phyloP scores from a whole-genome alignment of 2,329 filamentous ascomycete genomes.

The Neofusicoccum cordaticola region DNA sequence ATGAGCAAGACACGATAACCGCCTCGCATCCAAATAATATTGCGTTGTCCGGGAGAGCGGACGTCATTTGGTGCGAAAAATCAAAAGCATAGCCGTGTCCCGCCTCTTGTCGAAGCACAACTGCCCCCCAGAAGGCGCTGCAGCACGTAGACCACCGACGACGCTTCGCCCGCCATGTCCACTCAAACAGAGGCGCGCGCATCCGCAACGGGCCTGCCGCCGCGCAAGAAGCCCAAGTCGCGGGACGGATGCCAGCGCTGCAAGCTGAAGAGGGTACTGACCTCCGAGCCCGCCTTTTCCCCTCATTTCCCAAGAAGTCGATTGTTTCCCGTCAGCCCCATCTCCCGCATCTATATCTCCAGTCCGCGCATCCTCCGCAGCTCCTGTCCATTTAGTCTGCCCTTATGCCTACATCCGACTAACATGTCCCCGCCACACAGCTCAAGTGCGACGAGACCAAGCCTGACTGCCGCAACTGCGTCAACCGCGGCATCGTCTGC shows the following conservation, averaged over 20 bases:
- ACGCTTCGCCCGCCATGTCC: not conserved
- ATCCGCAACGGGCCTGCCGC: not conserved
- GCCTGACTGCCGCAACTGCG: slow-evolving; percentile 44
- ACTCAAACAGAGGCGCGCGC: not conserved
- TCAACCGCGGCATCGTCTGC: slow-evolving; percentile 42
- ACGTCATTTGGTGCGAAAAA: not conserved
- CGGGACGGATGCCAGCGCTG: slow-evolving; percentile 28
- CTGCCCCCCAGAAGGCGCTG: not conserved
- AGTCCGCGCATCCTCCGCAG: no score
- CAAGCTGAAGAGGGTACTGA: slow-evolving; percentile 26
- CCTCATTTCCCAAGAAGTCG: not conserved
- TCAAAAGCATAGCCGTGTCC: not conserved
- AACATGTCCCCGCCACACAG: slow-evolving; percentile 22
- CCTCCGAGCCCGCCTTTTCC: not conserved
- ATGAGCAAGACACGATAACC: slow-evolving; percentile 2
- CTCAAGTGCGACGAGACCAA: slow-evolving; percentile 47
- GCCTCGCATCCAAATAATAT: not conserved
- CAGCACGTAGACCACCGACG: not conserved
- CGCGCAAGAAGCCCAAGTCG: slow-evolving; percentile 27
- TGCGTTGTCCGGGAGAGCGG: not conserved
- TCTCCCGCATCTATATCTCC: not conserved
- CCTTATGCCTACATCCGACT: not conserved
- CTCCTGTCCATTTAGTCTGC: no score
- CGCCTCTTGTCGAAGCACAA: no score
- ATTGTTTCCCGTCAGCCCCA: not conserved